Evolutionary conservation across 2,329 filamentous ascomycete genomes (phyloP).

Genomic region (Aspergillus brasiliensis): DNA sequence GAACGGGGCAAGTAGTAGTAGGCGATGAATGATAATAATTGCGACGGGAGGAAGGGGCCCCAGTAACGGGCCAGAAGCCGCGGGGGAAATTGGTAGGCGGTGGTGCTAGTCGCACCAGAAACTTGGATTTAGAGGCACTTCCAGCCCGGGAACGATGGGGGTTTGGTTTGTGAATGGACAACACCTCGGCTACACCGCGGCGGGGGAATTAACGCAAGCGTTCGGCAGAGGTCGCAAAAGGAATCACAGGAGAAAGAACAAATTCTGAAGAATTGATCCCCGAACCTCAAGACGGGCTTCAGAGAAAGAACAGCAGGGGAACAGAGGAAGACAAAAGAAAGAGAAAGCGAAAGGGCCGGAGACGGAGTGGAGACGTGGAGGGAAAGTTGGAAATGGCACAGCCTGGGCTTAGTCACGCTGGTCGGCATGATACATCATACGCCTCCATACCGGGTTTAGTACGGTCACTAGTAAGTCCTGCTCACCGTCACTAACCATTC

Average conservation of each 20-base stretch:
- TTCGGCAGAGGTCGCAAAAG: constrained; percentile 20
- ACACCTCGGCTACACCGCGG: constrained; percentile 3
- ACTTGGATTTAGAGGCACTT: constrained; percentile 23
- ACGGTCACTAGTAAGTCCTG: neutral
- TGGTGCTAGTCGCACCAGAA: constrained; percentile 16
- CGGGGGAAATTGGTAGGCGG: constrained; percentile 18
- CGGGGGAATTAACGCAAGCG: constrained; percentile 11
- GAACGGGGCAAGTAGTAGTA: neutral
- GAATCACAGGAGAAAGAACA: constrained; percentile 2
- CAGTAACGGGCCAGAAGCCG: constrained; percentile 18
- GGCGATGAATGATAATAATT: constrained; percentile 6
- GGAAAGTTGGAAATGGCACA: constrained; percentile 12
- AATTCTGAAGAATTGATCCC: neutral
- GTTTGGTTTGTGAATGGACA: constrained; percentile 10
- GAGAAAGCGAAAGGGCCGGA: constrained; percentile 5
- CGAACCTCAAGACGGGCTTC: neutral
- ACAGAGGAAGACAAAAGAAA: constrained; percentile 12
- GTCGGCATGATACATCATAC: neutral
- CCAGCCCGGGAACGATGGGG: constrained; percentile 28
- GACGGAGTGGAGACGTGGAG: constrained; percentile 10
- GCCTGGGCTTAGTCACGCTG: constrained; percentile 1
- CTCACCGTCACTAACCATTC: neutral
- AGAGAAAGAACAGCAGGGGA: constrained; percentile 16
- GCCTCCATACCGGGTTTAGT: neutral
- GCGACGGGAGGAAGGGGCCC: constrained; percentile 9